Conservation (phyloP, 352 stramenopile genomes). For the Globisporangium barbulae region DNA sequence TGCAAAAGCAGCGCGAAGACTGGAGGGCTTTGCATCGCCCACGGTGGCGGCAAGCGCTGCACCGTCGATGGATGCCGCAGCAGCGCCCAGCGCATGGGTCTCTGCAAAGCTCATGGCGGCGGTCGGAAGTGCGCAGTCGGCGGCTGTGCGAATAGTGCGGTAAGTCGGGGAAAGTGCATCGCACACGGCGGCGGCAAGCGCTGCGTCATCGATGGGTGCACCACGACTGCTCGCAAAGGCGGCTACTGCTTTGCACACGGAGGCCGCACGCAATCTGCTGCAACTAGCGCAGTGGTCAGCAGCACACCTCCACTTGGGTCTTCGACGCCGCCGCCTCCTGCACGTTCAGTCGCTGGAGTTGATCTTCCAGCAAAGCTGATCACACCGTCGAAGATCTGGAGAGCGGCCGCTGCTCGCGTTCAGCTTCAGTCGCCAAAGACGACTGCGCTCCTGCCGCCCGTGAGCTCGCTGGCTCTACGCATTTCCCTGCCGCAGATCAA, state of each 20-base stretch:
- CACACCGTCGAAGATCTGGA: constrained; percentile 15
- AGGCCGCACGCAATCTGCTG: constrained; percentile 22
- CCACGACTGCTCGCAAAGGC: constrained; percentile 74
- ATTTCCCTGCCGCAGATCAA: neutral
- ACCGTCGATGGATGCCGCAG: constrained; percentile 66
- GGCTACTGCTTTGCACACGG: constrained; percentile 84
- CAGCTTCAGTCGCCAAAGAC: constrained; percentile 8
- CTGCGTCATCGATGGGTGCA: constrained; percentile 68
- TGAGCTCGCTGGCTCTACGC: constrained; percentile 13
- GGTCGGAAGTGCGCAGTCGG: constrained; percentile 68
- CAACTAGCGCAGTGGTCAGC: neutral
- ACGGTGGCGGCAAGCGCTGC: constrained; percentile 81
- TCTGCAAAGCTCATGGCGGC: constrained; percentile 85
- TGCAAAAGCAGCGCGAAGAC: constrained; percentile 83
- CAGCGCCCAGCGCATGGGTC: constrained; percentile 75
- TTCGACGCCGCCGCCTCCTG: neutral
- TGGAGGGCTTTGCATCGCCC: constrained; percentile 77
- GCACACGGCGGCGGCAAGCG: constrained; percentile 80
- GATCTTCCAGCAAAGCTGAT: constrained; percentile 1
- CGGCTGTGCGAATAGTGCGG: constrained; percentile 70
- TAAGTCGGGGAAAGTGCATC: constrained; percentile 82
- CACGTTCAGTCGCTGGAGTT: neutral
- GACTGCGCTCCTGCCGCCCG: constrained; percentile 6
- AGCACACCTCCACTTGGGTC: constrained; percentile 11
- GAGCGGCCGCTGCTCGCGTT: constrained; percentile 8